Base-by-base conservation (phyloP, 495 filamentous ascomycete species). In the Penicillium waksmanii region DNA sequence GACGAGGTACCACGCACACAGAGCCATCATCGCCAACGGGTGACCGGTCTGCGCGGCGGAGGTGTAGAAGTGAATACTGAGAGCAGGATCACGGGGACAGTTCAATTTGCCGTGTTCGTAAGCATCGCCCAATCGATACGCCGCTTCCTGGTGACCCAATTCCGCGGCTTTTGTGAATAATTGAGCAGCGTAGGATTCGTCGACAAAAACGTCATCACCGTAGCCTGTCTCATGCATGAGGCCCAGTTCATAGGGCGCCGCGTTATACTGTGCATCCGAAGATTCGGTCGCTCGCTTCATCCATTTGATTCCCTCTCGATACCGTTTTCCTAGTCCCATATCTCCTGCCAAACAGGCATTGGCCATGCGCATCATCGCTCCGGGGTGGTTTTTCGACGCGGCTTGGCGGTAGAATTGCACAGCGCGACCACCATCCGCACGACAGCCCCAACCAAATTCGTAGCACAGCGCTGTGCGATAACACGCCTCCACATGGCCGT, bases 1-100 rank as follows among this genome's bases (percentile, higher is more conserved):
- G 9, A 98, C 90, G 74, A 99, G 87, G 72, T 97, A 99, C 95
- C 95, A 99, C 13, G 95, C 95, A 70, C 95, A 98, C 21, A 99
- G 82, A 17, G 92, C 93, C 93, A 99, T 96, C 94, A 97, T 97
- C n/a, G 93, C 95, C 43, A 89, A 81, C 0, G 92, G 81, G 70
- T 96, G 90, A 1, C 90, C 91, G 12, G 81, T 77, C 63, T 96
- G 90, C 11, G 95, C 95, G 10, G 95, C 95, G 4, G 85, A 87
- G 7, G 93, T 98, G 73, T 99, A 99, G 68, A 97, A 98, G 70
- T 99, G 95, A 18, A 99, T 92, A 64, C 92, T 96, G 53, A 99
- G 74, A 3, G 93, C 93, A 3, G 96, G 91, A 72, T 99, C 95
- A 21, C 85, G 84, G 0, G 95, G 95, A 72, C 95, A 98, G 58